phyloP scores from a whole-genome alignment of 1,284 basidiomycete species.

The Thecaphora thlaspeos region DNA sequence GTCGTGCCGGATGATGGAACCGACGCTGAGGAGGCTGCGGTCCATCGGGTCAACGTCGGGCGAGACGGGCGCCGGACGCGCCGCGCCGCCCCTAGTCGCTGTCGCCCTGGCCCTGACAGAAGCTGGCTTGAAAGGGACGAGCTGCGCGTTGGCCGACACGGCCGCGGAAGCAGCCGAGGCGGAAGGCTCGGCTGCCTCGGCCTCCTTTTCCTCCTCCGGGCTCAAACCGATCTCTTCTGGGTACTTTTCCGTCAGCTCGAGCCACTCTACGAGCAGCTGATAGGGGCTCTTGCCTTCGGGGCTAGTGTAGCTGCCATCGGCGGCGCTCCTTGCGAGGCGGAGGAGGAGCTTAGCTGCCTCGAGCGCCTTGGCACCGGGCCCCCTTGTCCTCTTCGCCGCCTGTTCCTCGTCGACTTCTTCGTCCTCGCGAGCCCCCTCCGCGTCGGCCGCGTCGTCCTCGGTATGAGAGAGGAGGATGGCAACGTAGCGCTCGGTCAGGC shows the following conservation, averaged over 20 bases:
- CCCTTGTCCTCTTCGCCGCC: not conserved
- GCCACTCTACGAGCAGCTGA: slow-evolving; percentile 86
- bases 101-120: too few species aligned
- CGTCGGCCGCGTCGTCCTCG: slow-evolving; percentile 24
- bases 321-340: slow-evolving; percentile 76
- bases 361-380: slow-evolving; percentile 64
- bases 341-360: slow-evolving; percentile 91
- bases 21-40: slow-evolving; percentile 77
- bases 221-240: slow-evolving; percentile 90
- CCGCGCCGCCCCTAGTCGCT: too few species aligned
- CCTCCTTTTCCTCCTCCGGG: slow-evolving; percentile 64
- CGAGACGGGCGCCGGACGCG: slow-evolving; percentile 62
- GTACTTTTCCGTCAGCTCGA: slow-evolving; percentile 85
- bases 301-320: slow-evolving; percentile 77
- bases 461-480: slow-evolving; percentile 41
- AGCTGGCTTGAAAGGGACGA: not conserved
- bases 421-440: slow-evolving; percentile 24
- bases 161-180: not conserved
- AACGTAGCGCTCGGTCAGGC: slow-evolving; percentile 53
- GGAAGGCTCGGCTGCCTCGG: not conserved
- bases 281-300: slow-evolving; percentile 94
- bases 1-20: slow-evolving; percentile 77
- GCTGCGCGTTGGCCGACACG: not conserved
- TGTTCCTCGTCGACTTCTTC: slow-evolving; percentile 1
- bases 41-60: slow-evolving; percentile 79